Evolutionary conservation across 306 rosid genomes (phyloP).

Genomic region (Fragaria iinumae): DNA sequence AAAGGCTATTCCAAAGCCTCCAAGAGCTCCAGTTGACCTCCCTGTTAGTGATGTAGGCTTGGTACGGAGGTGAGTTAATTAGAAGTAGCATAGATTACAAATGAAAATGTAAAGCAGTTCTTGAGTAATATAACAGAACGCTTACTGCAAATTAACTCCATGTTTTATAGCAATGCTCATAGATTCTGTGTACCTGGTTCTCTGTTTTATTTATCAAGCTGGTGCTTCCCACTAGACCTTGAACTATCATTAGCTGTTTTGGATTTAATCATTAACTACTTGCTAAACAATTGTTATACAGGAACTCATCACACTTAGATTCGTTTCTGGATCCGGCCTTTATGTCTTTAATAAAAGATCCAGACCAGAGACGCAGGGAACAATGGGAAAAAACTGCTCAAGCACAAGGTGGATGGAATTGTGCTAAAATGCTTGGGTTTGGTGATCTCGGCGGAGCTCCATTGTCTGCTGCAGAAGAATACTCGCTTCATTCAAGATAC

Average conservation of each 20-base stretch:
- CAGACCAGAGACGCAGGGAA: slow-evolving; percentile 92
- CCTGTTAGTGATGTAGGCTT: slow-evolving; percentile 75
- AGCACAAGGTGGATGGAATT: slow-evolving; percentile 83
- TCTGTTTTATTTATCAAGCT: neutral
- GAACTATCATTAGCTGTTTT: neutral
- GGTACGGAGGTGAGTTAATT: slow-evolving; percentile 59
- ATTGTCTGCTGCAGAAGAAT: slow-evolving; percentile 86
- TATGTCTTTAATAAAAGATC: slow-evolving; percentile 98
- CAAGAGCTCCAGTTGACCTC: slow-evolving; percentile 55
- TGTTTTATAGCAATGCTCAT: neutral
- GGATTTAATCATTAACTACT: slow-evolving; percentile 11
- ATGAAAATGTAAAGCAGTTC: neutral
- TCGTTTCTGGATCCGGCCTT: slow-evolving; percentile 94
- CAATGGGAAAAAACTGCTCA: slow-evolving; percentile 97
- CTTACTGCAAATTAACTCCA: neutral
- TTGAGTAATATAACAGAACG: neutral
- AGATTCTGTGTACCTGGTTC: slow-evolving; percentile 2
- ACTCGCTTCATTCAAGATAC: slow-evolving; percentile 94
- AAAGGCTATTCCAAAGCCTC: slow-evolving; percentile 48
- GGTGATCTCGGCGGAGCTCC: slow-evolving; percentile 87
- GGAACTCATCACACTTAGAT: slow-evolving; percentile 82
- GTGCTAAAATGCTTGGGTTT: slow-evolving; percentile 75
- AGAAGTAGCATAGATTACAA: neutral
- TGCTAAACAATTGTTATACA: slow-evolving; percentile 32
- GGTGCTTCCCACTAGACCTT: neutral